These are phyloP conservation scores for Mortierella sp. DNA, from an alignment of 371 early-diverging fungal genomes.

Conservation along the genomic window DNA sequence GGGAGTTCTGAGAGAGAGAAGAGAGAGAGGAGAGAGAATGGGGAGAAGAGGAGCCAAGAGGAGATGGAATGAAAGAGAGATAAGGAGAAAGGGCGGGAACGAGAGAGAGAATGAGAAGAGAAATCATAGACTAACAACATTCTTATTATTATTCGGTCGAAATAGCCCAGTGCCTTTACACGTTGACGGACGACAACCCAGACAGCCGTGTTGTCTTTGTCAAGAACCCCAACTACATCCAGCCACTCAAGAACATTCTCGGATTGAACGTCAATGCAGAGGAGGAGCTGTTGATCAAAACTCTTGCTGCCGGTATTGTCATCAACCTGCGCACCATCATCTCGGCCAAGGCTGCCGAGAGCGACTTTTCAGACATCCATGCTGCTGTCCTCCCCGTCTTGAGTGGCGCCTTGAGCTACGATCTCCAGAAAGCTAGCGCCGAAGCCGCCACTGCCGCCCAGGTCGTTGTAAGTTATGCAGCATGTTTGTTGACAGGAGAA, in stretches of 20 bases:
- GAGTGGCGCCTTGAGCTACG: conserved; percentile 67
- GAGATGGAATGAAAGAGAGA: too few species aligned
- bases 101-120: too few species aligned
- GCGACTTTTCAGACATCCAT: conserved; percentile 61
- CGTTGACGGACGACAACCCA: conserved; percentile 85
- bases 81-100: too few species aligned
- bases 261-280: conserved; percentile 58
- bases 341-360: conserved; percentile 29
- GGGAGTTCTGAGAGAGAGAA: background rate
- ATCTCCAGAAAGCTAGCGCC: conserved; percentile 71
- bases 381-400: conserved; percentile 67
- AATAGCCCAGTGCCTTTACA: conserved; percentile 85
- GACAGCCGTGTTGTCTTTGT: conserved; percentile 72
- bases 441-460: conserved; percentile 63
- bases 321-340: conserved; percentile 49
- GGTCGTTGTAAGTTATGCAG: conserved; percentile 60
- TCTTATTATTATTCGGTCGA: background rate
- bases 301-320: conserved; percentile 68
- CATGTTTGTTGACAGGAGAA: background rate
- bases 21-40: background rate
- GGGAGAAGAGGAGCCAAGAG: too few species aligned
- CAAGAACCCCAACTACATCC: conserved; percentile 69
- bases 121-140: background rate
- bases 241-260: conserved; percentile 65
- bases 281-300: conserved; percentile 65